Evolutionary conservation across 1,284 basidiomycete genomes (phyloP), one percentile per base, ranked within the genome.

Genomic region (Rhodotorula sp.): DNA sequence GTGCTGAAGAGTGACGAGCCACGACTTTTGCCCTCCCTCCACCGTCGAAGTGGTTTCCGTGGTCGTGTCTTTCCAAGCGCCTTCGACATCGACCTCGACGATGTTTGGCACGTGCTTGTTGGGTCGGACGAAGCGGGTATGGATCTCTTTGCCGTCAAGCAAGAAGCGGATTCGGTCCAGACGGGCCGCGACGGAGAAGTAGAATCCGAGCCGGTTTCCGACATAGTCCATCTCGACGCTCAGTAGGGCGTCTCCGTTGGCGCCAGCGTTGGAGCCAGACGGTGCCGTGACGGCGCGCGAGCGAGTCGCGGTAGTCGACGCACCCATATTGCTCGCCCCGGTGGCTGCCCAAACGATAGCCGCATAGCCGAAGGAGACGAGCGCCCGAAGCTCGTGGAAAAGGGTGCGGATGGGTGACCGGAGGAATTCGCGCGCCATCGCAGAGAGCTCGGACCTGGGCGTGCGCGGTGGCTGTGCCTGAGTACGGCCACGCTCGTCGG

Each of bases 41-140:
- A 15, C 45, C 18, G 6, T 22, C 3, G 48, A 57, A 12, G 33
- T 33, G 46, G 42, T 12, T 5, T 3, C 24, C 57, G 12, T 14
- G 45, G 22, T 22, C 53, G 37, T 12, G 37, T 42, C 37, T 42
- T 44, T 62, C 67, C 67, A 69, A 24, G 44, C 60, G 3, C 49
- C 45, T 49, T 68, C 71, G 33, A 62, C 46, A 20, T 73, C 66
- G 17, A 73, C 60, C 51, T 67, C 66, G 46, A 64, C 65, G 26
- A 55, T 14, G 5, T 29, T 37, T 14, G 24, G 4, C 7, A 45
- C 26, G 33, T 6, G 59, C 51, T 51, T 24, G 22, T 46, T 12
- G 37, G 29, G 6, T 17, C 46, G 53, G 15, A 54, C 2, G 2
- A 45, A 62, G 2, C 44, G 15, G 24, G 42, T 17, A 22, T 44